Conservation (phyloP, 345 rosid genomes). For the Durio zibethinus region DNA sequence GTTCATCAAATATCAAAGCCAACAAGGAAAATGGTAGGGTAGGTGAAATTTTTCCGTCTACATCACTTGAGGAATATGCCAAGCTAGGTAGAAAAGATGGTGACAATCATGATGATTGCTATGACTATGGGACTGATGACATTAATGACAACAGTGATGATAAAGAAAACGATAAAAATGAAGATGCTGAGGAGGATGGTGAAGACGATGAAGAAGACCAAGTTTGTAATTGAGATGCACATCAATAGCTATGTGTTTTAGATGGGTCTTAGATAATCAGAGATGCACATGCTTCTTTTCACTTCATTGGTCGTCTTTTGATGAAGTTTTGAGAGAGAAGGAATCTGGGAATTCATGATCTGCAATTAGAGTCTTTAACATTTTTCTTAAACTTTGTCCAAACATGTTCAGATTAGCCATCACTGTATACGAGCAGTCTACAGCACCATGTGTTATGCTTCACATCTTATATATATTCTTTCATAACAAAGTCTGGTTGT, state of each 20-base stretch:
- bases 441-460: background rate
- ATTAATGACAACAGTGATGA: conserved; percentile 17
- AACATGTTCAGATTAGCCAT: background rate
- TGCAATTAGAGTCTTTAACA: background rate
- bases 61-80: conserved; percentile 63
- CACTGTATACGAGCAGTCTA: background rate
- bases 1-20: conserved; percentile 33
- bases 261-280: background rate
- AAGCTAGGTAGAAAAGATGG: conserved; percentile 27
- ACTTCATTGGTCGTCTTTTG: background rate
- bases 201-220: background rate
- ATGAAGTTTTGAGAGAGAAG: background rate
- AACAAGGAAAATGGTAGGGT: conserved; percentile 51
- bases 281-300: too few species aligned
- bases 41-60: conserved; percentile 56
- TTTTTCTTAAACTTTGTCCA: background rate
- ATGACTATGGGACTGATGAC: conserved; percentile 21
- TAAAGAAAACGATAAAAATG: conserved; percentile 18
- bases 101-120: conserved; percentile 17
- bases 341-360: background rate
- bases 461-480: background rate
- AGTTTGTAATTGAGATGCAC: background rate
- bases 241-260: background rate
- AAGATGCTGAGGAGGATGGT: conserved; percentile 21
- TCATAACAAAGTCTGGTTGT: background rate